Base-by-base conservation (phyloP, 2,329 filamentous ascomycete species). In the Drechslera avenae region DNA sequence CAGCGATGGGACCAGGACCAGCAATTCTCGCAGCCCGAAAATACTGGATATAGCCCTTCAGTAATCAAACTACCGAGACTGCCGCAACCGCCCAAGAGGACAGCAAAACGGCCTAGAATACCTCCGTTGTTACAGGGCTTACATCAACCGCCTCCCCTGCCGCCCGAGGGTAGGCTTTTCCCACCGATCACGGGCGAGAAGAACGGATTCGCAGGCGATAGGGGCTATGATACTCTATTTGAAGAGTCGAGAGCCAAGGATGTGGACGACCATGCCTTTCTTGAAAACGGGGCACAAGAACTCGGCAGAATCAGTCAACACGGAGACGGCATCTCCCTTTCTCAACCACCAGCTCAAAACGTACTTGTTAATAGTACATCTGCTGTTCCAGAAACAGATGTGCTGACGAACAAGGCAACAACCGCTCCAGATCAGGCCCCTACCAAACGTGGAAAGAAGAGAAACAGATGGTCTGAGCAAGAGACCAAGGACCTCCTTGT, bases 381-480 rank as follows among this genome's bases (percentile, higher is more conserved):
- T n/a, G 16, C 17, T 13, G 21, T 19, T 30, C 39, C 28, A 8
- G 49, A 43, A 28, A 21, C 16, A 13, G 33, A 31, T 30, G 7
- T 39, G 21, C 13, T 31, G 32, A n/a, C 33, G n/a, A 40, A 26
- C 34, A 34, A 43, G 9, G 14, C 16, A 5, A 30, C 19, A 37
- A 39, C 33, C 66, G 17, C 26, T 32, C 32, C 33, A 30, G 18
- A 21, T 12, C 46, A 44, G 23, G 33, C 66, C 16, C 59, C 62
- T 44, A 30, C 19, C 28, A 75, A 76, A 41, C 76, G 78, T 35
- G 73, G 74, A 28, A 82, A 79, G 55, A 82, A 81, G 55, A 83
- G 78, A 37, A 84, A 81, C 46, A 81, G 79, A 54, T 87, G 85
- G 85, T 81, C 81, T 1, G 80, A 85, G n/a, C 75, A 83, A 55